Conservation (phyloP, 2,329 filamentous ascomycete species). For the Cucurbitaria berberidis region DNA sequence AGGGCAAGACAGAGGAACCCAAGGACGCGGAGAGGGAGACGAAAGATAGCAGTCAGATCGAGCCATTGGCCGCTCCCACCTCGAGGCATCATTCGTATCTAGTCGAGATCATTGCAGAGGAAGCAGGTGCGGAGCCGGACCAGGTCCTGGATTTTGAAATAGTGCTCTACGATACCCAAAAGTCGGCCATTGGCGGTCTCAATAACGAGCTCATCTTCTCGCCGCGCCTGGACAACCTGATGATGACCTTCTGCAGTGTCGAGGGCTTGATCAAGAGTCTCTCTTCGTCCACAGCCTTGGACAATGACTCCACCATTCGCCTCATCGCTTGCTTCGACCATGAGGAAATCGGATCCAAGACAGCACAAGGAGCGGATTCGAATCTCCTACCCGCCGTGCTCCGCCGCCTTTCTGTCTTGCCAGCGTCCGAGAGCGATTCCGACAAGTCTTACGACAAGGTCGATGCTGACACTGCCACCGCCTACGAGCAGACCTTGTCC, state of each 20-base stretch:
- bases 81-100: conserved; percentile 90
- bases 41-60: conserved; percentile 59
- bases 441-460: conserved; percentile 70
- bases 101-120: conserved; percentile 80
- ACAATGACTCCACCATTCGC: conserved; percentile 80
- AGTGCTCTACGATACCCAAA: conserved; percentile 95
- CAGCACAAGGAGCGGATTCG: conserved; percentile 91
- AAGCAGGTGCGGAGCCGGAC: conserved; percentile 72
- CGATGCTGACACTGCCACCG: conserved; percentile 69
- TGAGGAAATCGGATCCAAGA: conserved; percentile 93
- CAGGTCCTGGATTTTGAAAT: conserved; percentile 93
- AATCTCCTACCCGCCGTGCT: conserved; percentile 89
- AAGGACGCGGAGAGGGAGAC: conserved; percentile 51
- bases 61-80: conserved; percentile 75
- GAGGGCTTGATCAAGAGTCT: conserved; percentile 84
- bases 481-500: conserved; percentile 90
- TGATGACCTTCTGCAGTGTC: conserved; percentile 94
- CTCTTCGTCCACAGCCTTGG: conserved; percentile 66
- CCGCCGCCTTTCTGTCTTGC: conserved; percentile 81
- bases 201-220: conserved; percentile 96
- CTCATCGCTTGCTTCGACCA: conserved; percentile 96
- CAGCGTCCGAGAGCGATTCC: conserved; percentile 62
- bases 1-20: conserved; percentile 60
- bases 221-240: conserved; percentile 91
- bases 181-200: conserved; percentile 84